Base-by-base conservation (phyloP, 148 eudicot species). In the Rhododendron kiyosumense region DNA sequence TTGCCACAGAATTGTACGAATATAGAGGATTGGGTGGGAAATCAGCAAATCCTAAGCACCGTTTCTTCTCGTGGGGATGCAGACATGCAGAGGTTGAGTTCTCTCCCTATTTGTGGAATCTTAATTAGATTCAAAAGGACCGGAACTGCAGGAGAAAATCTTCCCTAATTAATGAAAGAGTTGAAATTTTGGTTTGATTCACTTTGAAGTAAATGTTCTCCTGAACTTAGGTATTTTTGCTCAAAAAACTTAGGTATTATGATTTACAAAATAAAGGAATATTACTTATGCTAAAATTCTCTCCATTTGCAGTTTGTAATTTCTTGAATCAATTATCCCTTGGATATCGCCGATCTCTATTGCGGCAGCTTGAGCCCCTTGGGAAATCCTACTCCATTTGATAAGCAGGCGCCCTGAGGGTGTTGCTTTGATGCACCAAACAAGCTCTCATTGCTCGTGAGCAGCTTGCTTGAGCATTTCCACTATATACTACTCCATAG, bases 11-110 rank as follows among this genome's bases (percentile, higher is more conserved):
- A 84, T 87, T 96, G 83, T 90, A 89, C 63, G 98, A 95, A 87
- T 96, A 95, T 82, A 92, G 91, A 90, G 98, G 98, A 57, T 94
- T 92, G 85, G 95, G 95, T 85, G 99, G 94, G 69, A 95, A 91
- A 91, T 81, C 93, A 63, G 95, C 96, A 79, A 90, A 90, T 83
- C 85, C 95, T 48, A 93, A 85, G 86, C 98, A 96, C 84, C 93
- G 91, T 79, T 93, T 87, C 91, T 92, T 94, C 87, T 93, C 99
- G 10, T 96, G 99, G 99, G 96, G 97, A 76, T 89, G 96, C 88
- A 92, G 96, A 87, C 91, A 95, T 87, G 88, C 99, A 46, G 98
- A 96, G 99, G 99, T 96, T 84, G 84, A 92, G 85, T 92, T 86
- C 67, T 5, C 7, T 36, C 13, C 24, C 38, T 59, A 73, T n/a